A percentile compares a stretch with the other conserved stretches of the same genome.
Evolutionary conservation across 176 grass and related monocot species (phyloP).

Genomic region (Oryza glaberrima): DNA sequence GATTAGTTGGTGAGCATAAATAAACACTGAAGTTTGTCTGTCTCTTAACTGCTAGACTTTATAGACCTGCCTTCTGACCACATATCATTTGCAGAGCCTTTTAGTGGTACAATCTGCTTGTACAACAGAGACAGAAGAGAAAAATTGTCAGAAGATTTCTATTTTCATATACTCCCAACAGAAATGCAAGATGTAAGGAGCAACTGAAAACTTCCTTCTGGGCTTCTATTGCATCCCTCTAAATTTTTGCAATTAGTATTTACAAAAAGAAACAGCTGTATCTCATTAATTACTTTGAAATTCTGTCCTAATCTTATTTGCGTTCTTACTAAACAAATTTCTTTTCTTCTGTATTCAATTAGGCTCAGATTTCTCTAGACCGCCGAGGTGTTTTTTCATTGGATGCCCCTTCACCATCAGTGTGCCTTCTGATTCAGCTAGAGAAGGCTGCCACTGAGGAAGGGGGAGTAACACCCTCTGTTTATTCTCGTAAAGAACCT

Average conservation of each 20-base stretch:
- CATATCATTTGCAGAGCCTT: constrained; percentile 70
- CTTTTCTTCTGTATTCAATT: constrained; percentile 24
- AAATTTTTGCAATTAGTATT: constrained; percentile 16
- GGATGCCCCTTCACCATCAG: constrained; percentile 84
- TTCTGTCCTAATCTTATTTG: constrained; percentile 31
- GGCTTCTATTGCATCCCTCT: constrained; percentile 1
- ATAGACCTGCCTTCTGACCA: constrained; percentile 34
- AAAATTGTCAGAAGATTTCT: constrained; percentile 94
- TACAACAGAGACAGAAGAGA: constrained; percentile 98
- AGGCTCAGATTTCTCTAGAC: constrained; percentile 74
- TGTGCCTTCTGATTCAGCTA: constrained; percentile 92
- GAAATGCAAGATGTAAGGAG: constrained; percentile 89
- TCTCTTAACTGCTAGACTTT: constrained; percentile 27
- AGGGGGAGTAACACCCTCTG: constrained; percentile 89
- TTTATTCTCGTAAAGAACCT: constrained; percentile 99
- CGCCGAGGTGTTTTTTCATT: constrained; percentile 79
- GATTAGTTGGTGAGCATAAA: constrained; percentile 85
- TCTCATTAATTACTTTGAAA: background rate
- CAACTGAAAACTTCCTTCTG: constrained; percentile 14
- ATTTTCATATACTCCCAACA: constrained; percentile 78
- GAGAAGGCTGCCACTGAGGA: constrained; percentile 94
- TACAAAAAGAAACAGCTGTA: constrained; percentile 12
- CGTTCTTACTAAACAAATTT: constrained; percentile 38
- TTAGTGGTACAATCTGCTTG: constrained; percentile 96
- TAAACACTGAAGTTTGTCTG: constrained; percentile 28